Evolutionary conservation across 305 asterid genomes (phyloP).

Genomic region (Fraxinus dipetala): DNA sequence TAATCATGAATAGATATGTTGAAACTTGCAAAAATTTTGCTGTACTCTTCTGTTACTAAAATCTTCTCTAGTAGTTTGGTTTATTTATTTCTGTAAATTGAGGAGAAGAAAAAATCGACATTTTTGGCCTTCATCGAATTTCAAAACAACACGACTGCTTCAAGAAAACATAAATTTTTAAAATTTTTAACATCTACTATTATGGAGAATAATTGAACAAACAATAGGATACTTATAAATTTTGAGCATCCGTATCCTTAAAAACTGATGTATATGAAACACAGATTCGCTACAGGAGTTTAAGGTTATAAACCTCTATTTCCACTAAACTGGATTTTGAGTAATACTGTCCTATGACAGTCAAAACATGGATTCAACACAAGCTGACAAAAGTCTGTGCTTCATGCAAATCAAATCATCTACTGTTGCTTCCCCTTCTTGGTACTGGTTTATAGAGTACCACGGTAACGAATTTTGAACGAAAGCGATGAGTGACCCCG

Average conservation of each 20-base stretch:
- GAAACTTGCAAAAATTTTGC: not conserved
- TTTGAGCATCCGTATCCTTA: not conserved
- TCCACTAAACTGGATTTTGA: conserved; percentile 19
- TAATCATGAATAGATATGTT: conserved; percentile 15
- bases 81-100: not conserved
- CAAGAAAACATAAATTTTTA: not conserved
- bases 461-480: conserved; percentile 72
- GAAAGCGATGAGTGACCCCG: conserved; percentile 82
- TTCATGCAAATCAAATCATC: conserved; percentile 14
- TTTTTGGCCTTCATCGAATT: not conserved
- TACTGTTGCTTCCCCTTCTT: conserved; percentile 47
- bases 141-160: not conserved
- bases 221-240: not conserved
- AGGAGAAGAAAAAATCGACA: not conserved
- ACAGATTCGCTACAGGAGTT: not conserved
- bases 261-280: not conserved
- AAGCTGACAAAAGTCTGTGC: conserved; percentile 4
- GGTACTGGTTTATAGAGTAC: conserved; percentile 86
- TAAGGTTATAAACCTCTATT: not conserved
- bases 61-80: not conserved
- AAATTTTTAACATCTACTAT: not conserved
- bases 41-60: not conserved
- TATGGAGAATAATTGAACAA: not conserved
- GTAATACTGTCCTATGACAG: conserved; percentile 17
- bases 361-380: conserved; percentile 16